phyloP scores from a whole-genome alignment of 495 filamentous ascomycete genomes.

The Penicillium psychrofluorescens region DNA sequence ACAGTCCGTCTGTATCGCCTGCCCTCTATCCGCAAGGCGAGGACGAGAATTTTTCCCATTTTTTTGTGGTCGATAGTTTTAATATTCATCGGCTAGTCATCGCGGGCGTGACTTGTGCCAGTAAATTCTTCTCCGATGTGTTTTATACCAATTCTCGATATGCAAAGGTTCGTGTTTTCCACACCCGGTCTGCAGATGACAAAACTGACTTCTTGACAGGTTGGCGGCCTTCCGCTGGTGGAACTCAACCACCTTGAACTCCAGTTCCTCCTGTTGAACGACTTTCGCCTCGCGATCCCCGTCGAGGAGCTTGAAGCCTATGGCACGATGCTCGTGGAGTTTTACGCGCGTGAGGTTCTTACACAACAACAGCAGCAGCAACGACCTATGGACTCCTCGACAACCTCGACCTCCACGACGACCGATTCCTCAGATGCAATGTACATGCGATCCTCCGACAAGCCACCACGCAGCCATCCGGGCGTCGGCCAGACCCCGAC shows the following conservation, averaged over 20 bases:
- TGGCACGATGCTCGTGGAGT: slow-evolving; percentile 97
- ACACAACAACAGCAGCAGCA: slow-evolving; percentile 51
- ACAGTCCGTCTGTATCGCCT: slow-evolving; percentile 26
- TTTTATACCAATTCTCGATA: slow-evolving; percentile 99
- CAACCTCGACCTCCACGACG: slow-evolving; percentile 14
- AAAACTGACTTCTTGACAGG: slow-evolving; percentile 41
- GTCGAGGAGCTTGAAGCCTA: slow-evolving; percentile 96
- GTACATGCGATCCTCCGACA: slow-evolving; percentile 34
- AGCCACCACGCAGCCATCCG: slow-evolving; percentile 15
- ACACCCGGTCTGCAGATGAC: no score
- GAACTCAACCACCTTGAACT: slow-evolving; percentile 97
- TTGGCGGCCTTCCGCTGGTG: slow-evolving; percentile 89
- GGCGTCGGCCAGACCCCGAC: slow-evolving; percentile 35
- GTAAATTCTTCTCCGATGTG: slow-evolving; percentile 99
- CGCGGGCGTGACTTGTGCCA: slow-evolving; percentile 94
- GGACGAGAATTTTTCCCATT: slow-evolving; percentile 61
- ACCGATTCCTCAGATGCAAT: slow-evolving; percentile 26
- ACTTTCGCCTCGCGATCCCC: slow-evolving; percentile 89
- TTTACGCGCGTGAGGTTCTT: slow-evolving; percentile 89
- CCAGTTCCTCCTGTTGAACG: slow-evolving; percentile 93
- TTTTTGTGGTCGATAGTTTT: slow-evolving; percentile 97
- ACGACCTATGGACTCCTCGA: neutral
- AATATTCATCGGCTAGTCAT: slow-evolving; percentile 98
- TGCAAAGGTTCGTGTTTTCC: slow-evolving; percentile 63
- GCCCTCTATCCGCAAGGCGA: slow-evolving; percentile 36